Evolutionary conservation across 73 alveolate genomes (phyloP), one percentile per base, ranked within the genome.

Genomic region (Uronychia binucleata): DNA sequence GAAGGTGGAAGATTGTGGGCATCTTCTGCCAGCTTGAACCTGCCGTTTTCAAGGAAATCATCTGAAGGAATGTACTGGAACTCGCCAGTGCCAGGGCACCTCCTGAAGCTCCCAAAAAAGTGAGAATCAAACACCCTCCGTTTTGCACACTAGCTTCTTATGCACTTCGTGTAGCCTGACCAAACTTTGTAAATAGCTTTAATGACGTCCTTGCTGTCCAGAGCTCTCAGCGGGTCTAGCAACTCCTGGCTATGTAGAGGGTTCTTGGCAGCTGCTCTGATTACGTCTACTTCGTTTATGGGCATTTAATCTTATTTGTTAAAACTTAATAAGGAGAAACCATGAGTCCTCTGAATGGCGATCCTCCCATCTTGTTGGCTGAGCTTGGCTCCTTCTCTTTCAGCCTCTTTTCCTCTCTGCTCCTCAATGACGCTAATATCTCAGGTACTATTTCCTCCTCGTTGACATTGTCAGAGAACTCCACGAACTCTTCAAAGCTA

Each of bases 341-440:
- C 5, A 46, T 46, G 67, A 19, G 19, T 11, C n/a, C 5, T 19
- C 67, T 19, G 67, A 19, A 19, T 46, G 19, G 5, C 67, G 67
- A 46, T 46, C 67, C 67, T 19, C 19, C n/a, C 67, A 5, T 46
- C 67, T 46, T 19, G 67, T 19, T 11, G 5, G 67, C 67, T 46
- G 19, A 46, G 67, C 67, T 5, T 11, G 67, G n/a, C n/a, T 19
- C 19, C 67, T 46, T 11, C 67, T 19, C 5, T 46, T 46, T 46
- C n/a, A 46, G 67, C 67, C 19, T n/a, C n/a, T n/a, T n/a, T n/a
- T n/a, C n/a, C n/a, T 79, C 90, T 74, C 90, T 74, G 80, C 75
- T 83, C 34, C 75, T 81, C 78, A 83, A 1, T 35, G 74, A 84
- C 31, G 74, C 85, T 14, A 58, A 1, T 8, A 83, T 74, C 28